Percentiles rank a stretch among this genome's conserved stretches.
These are phyloP conservation scores for Citrullus amarus DNA, from an alignment of 306 rosid genomes.

Conservation along the genomic window DNA sequence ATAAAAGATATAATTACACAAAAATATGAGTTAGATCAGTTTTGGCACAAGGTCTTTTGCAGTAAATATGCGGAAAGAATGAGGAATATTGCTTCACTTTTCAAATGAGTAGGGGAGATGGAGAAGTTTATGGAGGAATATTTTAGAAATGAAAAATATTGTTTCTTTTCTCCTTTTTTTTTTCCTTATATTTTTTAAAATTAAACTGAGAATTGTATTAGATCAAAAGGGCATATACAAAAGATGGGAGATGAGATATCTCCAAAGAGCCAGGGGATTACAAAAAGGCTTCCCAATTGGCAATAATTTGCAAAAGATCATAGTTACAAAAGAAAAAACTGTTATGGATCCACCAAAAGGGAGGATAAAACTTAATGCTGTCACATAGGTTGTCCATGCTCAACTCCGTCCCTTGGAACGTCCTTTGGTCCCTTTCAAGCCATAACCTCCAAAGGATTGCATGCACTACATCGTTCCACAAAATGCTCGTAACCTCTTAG, in stretches of 20 bases:
- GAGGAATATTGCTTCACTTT: not conserved
- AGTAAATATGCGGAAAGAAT: not conserved
- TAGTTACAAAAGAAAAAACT: not conserved
- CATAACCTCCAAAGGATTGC: not conserved
- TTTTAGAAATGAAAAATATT: not conserved
- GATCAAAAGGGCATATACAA: not conserved
- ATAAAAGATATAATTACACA: not conserved
- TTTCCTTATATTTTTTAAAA: too few relatives aligned
- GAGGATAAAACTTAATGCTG: not conserved
- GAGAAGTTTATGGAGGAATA: not conserved
- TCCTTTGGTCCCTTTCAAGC: not conserved
- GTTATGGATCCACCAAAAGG: not conserved
- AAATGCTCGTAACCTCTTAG: not conserved
- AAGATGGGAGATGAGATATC: not conserved
- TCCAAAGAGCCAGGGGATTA: not conserved
- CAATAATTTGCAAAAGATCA: not conserved
- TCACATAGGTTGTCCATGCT: not conserved
- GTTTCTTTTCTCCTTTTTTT: too few relatives aligned
- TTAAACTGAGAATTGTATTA: not conserved
- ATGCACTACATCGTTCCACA: not conserved
- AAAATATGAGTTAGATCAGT: not conserved
- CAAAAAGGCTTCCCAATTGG: not conserved
- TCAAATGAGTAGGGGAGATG: not conserved
- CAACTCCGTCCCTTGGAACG: not conserved
- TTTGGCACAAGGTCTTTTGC: not conserved